Evolutionary conservation across 202 grass and related monocot genomes (phyloP).

Genomic region (Carex arenaria): DNA sequence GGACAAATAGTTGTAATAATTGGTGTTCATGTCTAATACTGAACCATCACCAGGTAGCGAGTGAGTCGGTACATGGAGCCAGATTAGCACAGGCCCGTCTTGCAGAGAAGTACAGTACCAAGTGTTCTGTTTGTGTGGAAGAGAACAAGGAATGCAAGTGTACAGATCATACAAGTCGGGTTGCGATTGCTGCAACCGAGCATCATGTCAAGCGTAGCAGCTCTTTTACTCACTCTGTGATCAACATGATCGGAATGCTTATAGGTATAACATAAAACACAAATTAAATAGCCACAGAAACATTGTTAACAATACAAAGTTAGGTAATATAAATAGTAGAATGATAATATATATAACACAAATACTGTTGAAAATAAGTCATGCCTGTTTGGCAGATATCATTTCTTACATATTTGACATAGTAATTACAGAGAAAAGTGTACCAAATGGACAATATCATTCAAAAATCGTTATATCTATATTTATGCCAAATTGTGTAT

Average conservation of each 20-base stretch:
- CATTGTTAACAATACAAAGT: background rate
- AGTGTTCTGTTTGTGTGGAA: constrained; percentile 38
- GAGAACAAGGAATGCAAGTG: constrained; percentile 39
- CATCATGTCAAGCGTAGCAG: constrained; percentile 39
- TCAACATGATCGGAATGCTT: constrained; percentile 90
- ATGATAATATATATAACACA: background rate
- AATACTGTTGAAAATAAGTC: background rate
- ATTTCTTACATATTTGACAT: background rate
- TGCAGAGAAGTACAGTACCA: background rate
- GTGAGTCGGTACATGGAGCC: constrained; percentile 48
- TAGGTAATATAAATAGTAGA: background rate
- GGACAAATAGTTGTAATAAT: constrained; percentile 4
- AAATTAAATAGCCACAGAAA: background rate
- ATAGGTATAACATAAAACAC: constrained; percentile 45
- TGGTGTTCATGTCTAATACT: constrained; percentile 18
- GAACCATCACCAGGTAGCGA: constrained; percentile 41
- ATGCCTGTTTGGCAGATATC: background rate
- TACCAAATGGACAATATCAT: background rate
- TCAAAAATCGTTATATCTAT: too few species aligned
- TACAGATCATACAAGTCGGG: background rate
- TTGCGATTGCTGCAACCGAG: constrained; percentile 1
- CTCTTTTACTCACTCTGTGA: constrained; percentile 60
- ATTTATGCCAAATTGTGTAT: background rate
- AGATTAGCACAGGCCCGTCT: constrained; percentile 25
- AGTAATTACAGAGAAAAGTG: background rate